phyloP scores from a whole-genome alignment of 495 filamentous ascomycete genomes.

The Astrothelium macrocarpum region DNA sequence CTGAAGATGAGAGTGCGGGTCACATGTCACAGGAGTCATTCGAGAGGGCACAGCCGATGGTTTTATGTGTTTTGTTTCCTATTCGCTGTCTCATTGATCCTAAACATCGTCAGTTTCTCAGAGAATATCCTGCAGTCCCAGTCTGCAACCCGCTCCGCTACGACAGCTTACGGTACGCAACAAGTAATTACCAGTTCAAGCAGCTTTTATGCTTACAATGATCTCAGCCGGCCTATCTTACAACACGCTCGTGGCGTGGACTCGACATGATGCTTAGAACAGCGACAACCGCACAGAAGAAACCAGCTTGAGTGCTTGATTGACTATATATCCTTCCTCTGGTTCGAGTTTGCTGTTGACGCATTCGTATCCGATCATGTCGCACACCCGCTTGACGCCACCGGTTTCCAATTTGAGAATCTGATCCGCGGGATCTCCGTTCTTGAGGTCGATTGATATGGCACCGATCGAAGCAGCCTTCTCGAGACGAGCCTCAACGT shows the following conservation, averaged over 20 bases:
- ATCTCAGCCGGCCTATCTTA: background rate
- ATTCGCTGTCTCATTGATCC: background rate
- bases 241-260: background rate
- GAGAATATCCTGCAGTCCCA: background rate
- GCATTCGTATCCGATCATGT: slow-evolving; percentile 9
- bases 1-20: background rate
- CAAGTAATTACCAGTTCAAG: background rate
- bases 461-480: slow-evolving; percentile 22
- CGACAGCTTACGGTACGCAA: background rate
- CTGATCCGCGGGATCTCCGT: slow-evolving; percentile 12
- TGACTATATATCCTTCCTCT: background rate
- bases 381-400: slow-evolving; percentile 19
- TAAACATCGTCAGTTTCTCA: background rate
- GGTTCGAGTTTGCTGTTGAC: background rate
- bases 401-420: slow-evolving; percentile 12
- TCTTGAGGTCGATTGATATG: slow-evolving; percentile 13
- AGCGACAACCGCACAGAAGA: background rate
- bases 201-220: background rate
- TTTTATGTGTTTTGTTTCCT: background rate
- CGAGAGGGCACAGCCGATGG: background rate
- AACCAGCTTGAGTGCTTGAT: background rate
- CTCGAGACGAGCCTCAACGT: slow-evolving; percentile 21
- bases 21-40: background rate
- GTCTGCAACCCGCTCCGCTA: background rate
- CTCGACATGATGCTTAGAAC: background rate